A percentile compares a stretch with the other conserved stretches of the same genome.
phyloP scores from a whole-genome alignment of 352 stramenopile species.

The Plasmopara muralis region DNA sequence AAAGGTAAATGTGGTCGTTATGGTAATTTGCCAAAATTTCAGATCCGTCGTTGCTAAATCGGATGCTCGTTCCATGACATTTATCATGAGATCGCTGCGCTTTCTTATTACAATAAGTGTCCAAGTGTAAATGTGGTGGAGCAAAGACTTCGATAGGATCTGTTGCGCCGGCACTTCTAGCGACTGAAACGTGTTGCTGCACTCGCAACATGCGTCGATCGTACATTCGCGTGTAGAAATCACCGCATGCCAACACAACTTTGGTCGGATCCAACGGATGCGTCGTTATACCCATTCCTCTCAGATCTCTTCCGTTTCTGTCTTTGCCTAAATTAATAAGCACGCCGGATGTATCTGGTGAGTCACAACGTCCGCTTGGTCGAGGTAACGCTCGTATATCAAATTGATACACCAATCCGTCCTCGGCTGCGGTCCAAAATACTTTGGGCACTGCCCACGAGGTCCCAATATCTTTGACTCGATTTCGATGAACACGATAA shows the following conservation, averaged over 20 bases:
- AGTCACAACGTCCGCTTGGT: conserved; percentile 26
- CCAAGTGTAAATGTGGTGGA: conserved; percentile 69
- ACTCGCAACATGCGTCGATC: conserved; percentile 72
- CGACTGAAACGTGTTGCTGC: conserved; percentile 24
- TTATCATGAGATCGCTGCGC: conserved; percentile 43
- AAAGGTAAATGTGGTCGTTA: conserved; percentile 83
- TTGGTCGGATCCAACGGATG: conserved; percentile 72
- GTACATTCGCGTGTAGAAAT: conserved; percentile 75
- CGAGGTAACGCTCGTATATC: conserved; percentile 57
- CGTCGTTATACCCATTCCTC: conserved; percentile 65
- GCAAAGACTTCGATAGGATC: conserved; percentile 58
- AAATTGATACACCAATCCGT: conserved; percentile 81
- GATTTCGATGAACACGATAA: conserved; percentile 61
- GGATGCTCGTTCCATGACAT: conserved; percentile 72
- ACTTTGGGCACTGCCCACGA: conserved; percentile 61
- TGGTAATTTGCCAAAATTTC: conserved; percentile 79
- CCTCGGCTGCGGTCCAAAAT: conserved; percentile 84
- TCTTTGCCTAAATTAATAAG: conserved; percentile 61
- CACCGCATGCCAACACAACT: conserved; percentile 61
- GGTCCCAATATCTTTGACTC: conserved; percentile 77
- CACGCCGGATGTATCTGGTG: conserved; percentile 35
- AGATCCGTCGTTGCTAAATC: conserved; percentile 62
- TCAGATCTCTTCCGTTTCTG: conserved; percentile 34
- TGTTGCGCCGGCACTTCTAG: conserved; percentile 28
- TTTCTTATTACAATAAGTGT: conserved; percentile 35